Base-by-base conservation (phyloP, 805 yeast species). In the Starmerella kuoi region DNA sequence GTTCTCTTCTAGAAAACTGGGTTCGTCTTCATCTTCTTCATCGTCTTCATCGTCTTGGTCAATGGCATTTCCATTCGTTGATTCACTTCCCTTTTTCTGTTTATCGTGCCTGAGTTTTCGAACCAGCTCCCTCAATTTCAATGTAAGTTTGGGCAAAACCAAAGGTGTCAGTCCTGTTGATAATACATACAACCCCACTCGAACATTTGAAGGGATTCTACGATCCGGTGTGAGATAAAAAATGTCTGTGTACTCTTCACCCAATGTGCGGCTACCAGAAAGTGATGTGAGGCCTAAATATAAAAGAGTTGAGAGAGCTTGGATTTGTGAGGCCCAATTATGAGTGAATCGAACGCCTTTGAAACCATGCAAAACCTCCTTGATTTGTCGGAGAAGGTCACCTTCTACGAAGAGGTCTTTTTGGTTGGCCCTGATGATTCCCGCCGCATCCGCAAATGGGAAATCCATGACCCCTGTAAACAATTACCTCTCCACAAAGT, bases 181-280 rank as follows among this genome's bases (percentile, higher is more conserved):
- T 2, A 73, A 40, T 0, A 84, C 67, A 54, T 76, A 86, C 4
- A 76, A 74, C 2, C 76, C 44, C 42, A 84, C 66, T 23, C 73
- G 64, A 32, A 40, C 21, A 36, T 49, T 39, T 5, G 55, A 44
- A 1, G 58, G 65, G 3, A 59, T 40, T 6, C 35, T 17, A 11
- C 57, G 45, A n/a, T 48, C 39, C 5, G 49, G 30, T 3, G 59
- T 55, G 9, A 55, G 36, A 35, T 58, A 58, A 36, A 55, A 53
- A 6, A 61, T 44, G 38, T 88, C 95, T 12, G 86, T 86, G 60
- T 88, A 88, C 61, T 88, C 96, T 57, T 88, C 97, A 1, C 98
- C 98, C 22, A 91, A 62, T 0, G 97, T 88, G 41, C 88, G 68
- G 1, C 82, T 73, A 0, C 88, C 88, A 4, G 73, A 45, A 12